Percentiles rank a stretch among this genome's conserved stretches.
These are phyloP conservation scores for Russula abietina DNA, from an alignment of 768 basidiomycete genomes.

Conservation along the genomic window DNA sequence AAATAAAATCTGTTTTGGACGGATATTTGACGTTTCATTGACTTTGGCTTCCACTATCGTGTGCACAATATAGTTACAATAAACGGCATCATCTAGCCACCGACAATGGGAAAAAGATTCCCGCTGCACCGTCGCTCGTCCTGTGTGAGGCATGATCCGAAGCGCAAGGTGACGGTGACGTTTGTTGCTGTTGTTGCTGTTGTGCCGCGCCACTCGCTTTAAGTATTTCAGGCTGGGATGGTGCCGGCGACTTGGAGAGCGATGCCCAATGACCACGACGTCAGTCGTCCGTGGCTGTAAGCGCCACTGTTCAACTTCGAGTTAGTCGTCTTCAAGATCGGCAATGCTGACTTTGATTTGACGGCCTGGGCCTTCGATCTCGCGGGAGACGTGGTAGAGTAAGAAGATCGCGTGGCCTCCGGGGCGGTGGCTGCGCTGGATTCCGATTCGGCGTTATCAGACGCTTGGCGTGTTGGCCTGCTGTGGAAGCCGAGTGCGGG, in stretches of 20 bases:
- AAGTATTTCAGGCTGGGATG: too few species aligned
- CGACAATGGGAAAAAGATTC: background rate
- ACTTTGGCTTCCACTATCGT: background rate
- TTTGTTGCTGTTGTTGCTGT: background rate
- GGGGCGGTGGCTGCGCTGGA: background rate
- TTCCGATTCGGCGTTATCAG: background rate
- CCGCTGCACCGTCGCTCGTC: background rate
- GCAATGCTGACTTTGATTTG: constrained; percentile 10
- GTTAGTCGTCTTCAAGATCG: too few species aligned
- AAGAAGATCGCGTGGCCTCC: background rate
- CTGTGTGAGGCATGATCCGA: background rate
- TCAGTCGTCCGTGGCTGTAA: background rate
- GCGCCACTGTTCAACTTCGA: too few species aligned
- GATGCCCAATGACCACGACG: background rate
- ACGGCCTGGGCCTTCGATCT: background rate
- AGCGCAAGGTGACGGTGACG: background rate
- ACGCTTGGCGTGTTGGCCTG: constrained; percentile 13
- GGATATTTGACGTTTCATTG: too few species aligned
- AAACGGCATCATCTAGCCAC: background rate
- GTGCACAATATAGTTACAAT: too few species aligned
- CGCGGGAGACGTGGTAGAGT: background rate
- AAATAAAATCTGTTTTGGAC: too few species aligned
- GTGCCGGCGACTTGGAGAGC: background rate
- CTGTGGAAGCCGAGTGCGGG: constrained; percentile 21
- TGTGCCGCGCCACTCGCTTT: too few species aligned